phyloP scores from a whole-genome alignment of 2,329 filamentous ascomycete species.

The Aspergillus texensis region DNA sequence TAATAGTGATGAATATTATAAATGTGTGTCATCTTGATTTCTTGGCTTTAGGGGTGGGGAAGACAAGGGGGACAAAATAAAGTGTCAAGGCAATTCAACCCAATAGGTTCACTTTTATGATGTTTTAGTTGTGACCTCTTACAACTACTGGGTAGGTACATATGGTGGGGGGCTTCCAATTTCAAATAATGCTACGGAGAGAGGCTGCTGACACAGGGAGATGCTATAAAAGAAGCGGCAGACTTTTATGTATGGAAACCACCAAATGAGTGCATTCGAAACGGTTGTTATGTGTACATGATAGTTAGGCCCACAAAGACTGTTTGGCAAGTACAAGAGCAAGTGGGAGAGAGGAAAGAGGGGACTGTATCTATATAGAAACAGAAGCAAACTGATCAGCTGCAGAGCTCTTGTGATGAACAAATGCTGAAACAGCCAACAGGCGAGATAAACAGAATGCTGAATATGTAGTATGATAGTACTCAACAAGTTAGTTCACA shows the following conservation, averaged over 20 bases:
- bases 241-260: background rate
- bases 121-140: background rate
- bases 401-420: background rate
- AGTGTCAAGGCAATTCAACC: background rate
- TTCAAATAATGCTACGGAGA: background rate
- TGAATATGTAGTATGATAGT: background rate
- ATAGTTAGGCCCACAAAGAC: background rate
- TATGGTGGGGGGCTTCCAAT: background rate
- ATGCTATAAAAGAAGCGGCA: background rate
- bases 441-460: background rate
- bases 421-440: background rate
- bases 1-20: no score
- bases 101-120: background rate
- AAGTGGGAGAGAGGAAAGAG: background rate
- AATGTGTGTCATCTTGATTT: no score
- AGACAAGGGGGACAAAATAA: no score
- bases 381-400: background rate
- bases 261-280: background rate
- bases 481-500: conserved; percentile 49
- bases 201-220: background rate
- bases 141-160: background rate
- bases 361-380: background rate
- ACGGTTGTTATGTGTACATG: background rate
- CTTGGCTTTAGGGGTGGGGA: no score
- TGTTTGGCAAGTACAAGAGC: background rate